A percentile compares a stretch with the other conserved stretches of the same genome.
Conservation (phyloP, 148 eudicot genomes). For the Rhododendron molle region DNA sequence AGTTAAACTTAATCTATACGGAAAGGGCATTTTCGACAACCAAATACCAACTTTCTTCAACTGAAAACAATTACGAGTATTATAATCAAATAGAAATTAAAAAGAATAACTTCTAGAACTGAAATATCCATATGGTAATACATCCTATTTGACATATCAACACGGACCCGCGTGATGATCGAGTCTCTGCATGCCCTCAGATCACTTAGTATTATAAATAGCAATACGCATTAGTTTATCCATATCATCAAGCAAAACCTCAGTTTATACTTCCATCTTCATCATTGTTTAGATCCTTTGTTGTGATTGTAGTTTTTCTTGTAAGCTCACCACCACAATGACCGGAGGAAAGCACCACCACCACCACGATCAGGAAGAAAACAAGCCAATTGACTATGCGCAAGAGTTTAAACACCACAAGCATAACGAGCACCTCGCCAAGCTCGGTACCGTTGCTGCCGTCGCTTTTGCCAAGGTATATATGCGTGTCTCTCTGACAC, state of each 20-base stretch:
- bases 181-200: background rate
- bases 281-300: background rate
- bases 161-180: background rate
- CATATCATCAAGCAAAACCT: background rate
- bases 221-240: background rate
- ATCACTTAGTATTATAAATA: background rate
- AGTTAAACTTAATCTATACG: background rate
- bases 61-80: background rate
- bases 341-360: slow-evolving; percentile 20
- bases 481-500: background rate
- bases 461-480: slow-evolving; percentile 49
- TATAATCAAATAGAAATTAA: background rate
- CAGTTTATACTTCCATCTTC: background rate
- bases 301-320: background rate
- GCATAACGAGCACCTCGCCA: slow-evolving; percentile 23
- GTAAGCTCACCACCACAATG: background rate
- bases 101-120: background rate
- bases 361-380: slow-evolving; percentile 9
- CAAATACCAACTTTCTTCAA: background rate
- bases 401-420: slow-evolving; percentile 44
- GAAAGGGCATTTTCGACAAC: background rate
- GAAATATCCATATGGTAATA: background rate
- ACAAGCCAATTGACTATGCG: slow-evolving; percentile 11
- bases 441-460: slow-evolving; percentile 37
- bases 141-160: background rate